Evolutionary conservation across 2,329 filamentous ascomycete genomes (phyloP), one percentile per base, ranked within the genome.

Genomic region (Fusarium sp.): DNA sequence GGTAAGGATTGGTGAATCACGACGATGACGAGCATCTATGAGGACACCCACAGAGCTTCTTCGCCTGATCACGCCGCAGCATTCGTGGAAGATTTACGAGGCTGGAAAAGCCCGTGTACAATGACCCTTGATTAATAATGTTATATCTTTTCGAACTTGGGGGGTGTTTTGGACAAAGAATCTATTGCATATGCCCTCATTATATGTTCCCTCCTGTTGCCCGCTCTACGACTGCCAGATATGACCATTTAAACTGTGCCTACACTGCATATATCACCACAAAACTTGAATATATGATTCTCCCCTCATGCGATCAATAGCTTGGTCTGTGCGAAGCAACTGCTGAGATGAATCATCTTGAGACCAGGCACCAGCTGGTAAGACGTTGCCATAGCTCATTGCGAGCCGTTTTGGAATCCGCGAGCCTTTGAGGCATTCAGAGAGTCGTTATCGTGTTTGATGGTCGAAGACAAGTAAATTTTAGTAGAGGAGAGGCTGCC

Each of bases 41-140:
- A 60, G 44, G 53, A 68, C 46, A 70, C 49, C 50, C 47, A 59
- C 60, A 62, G 70, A 62, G 65, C 56, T 63, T 55, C 41, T 60
- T 61, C 60, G 53, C 58, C 68, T 47, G 58, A 54, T 54, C 56
- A 57, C 25, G 59, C 45, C 44, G 69, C 63, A 65, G 57, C 50
- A 65, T 44, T 45, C 57, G 71, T 59, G 71, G 63, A 75, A 65
- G 70, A 74, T 74, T 72, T 69, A 72, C 71, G 75, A 75, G 77
- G 78, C 76, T 76, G 68, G 68, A 70, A 75, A 76, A 76, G 78
- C 79, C 80, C 76, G 72, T 83, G 82, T 83, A 83, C 81, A 83
- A 83, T 81, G 82, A 82, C 78, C 76, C 72, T 79, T 82, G 79
- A 80, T 79, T 82, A 83, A 81, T 82, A 83, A 81, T 82, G 76